Base-by-base conservation (phyloP, 352 stramenopile species). In the Thalassiosira mediterranea region DNA sequence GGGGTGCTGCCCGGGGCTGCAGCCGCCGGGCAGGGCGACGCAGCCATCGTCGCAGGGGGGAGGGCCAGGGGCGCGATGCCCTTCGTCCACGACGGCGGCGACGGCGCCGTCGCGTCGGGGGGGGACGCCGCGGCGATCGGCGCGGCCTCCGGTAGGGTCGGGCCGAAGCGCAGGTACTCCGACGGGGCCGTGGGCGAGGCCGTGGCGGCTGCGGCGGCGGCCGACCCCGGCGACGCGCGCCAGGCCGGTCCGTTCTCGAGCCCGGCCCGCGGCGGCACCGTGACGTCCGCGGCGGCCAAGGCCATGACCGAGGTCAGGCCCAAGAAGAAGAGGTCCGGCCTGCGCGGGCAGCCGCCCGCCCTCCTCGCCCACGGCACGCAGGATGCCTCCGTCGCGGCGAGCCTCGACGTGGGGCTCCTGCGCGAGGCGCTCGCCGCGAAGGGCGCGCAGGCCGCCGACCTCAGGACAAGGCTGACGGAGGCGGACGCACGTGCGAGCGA, bases 371-470 rank as follows among this genome's bases (percentile, higher is more conserved):
- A n/a, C n/a, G n/a, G n/a, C n/a, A n/a, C n/a, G n/a, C n/a, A n/a
- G n/a, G n/a, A n/a, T n/a, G n/a, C n/a, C n/a, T n/a, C n/a, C n/a
- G n/a, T n/a, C n/a, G n/a, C n/a, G n/a, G n/a, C n/a, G n/a, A n/a
- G n/a, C n/a, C n/a, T 73, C 17, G 74, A 84, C 44, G 69, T 84
- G 52, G 64, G 51, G 19, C 34, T 87, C 0, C 69, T 87, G 11
- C 68, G 73, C 29, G 63, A 84, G 29, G 79, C 79, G 2, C 65
- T 87, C 5, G 68, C 68, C 3, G 52, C 73, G 4, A 87, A 87
- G 63, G 72, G 73, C 57, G 19, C 63, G 21, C 79, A 84, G 58
- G 59, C 59, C 4, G 31, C 34, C 15, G 72, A 57, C 44, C 69
- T 87, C 10, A 87, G 83, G 40, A 42, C 29, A 3, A 64, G 75